Evolutionary conservation across 805 yeast genomes (phyloP).

Genomic region (Kregervanrija pseudodelftensis): DNA sequence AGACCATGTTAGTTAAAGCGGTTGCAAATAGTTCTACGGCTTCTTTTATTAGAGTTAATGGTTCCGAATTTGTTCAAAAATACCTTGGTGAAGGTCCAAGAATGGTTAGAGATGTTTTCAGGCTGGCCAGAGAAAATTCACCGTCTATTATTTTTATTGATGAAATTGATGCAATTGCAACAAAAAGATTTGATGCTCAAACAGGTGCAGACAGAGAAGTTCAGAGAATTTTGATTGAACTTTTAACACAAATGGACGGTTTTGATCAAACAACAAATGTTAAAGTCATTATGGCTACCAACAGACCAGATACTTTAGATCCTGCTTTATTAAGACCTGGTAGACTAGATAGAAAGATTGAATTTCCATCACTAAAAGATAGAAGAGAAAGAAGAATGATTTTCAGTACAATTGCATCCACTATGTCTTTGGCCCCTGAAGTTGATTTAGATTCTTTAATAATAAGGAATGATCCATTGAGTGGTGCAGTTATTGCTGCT

Average conservation of each 20-base stretch:
- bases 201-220: slow-evolving; percentile 99
- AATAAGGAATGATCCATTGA: slow-evolving; percentile 90
- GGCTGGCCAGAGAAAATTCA: slow-evolving; percentile 94
- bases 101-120: slow-evolving; percentile 97
- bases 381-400: slow-evolving; percentile 97
- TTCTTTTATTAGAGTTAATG: slow-evolving; percentile 91
- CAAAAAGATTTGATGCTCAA: slow-evolving; percentile 98
- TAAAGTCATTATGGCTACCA: slow-evolving; percentile 98
- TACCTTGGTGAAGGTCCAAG: slow-evolving; percentile 99
- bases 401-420: slow-evolving; percentile 91
- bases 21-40: slow-evolving; percentile 97
- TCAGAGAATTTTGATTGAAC: slow-evolving; percentile 92
- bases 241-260: slow-evolving; percentile 98
- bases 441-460: slow-evolving; percentile 92
- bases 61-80: slow-evolving; percentile 97
- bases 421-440: slow-evolving; percentile 97
- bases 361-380: slow-evolving; percentile 92
- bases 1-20: slow-evolving; percentile 97
- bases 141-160: slow-evolving; percentile 97
- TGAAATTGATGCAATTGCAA: slow-evolving; percentile 98
- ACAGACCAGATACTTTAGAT: slow-evolving; percentile 98
- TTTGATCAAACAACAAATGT: slow-evolving; percentile 94
- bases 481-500: slow-evolving; percentile 97
- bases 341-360: slow-evolving; percentile 95
- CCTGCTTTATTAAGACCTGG: slow-evolving; percentile 99